Conservation (phyloP, 306 rosid species). For the Vigna hirtella region DNA sequence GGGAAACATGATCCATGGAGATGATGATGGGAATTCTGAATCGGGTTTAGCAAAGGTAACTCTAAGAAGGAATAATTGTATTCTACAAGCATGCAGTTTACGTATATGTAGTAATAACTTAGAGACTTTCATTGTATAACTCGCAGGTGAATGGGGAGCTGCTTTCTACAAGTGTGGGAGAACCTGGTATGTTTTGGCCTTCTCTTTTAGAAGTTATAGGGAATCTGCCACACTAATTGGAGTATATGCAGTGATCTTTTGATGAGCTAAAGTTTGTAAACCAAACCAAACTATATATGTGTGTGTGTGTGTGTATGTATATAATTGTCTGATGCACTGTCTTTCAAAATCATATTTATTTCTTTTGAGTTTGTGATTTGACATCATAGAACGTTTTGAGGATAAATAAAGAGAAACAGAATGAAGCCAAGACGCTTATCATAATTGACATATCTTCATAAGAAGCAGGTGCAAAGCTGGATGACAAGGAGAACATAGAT, state of each 20-base stretch:
- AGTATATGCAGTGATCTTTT: not conserved
- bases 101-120: not conserved
- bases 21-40: slow-evolving; percentile 59
- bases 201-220: slow-evolving; percentile 12
- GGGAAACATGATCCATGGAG: slow-evolving; percentile 71
- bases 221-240: not conserved
- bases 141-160: slow-evolving; percentile 79
- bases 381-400: not conserved
- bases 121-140: slow-evolving; percentile 27
- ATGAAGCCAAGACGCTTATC: slow-evolving; percentile 2
- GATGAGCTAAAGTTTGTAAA: not conserved
- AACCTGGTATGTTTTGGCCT: slow-evolving; percentile 49
- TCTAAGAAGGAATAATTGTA: not conserved
- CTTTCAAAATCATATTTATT: not conserved
- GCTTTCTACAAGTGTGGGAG: slow-evolving; percentile 59
- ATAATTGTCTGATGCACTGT: not conserved
- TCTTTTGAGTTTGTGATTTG: not conserved
- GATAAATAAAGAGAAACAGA: slow-evolving; percentile 5
- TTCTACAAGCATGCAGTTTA: slow-evolving; percentile 1
- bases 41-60: slow-evolving; percentile 39
- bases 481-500: slow-evolving; percentile 78
- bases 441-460: slow-evolving; percentile 21
- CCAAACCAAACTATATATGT: not conserved
- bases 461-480: slow-evolving; percentile 70
- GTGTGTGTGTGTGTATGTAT: not conserved